Conservation (phyloP, 2,329 filamentous ascomycete species). For the Cadophora gregata region DNA sequence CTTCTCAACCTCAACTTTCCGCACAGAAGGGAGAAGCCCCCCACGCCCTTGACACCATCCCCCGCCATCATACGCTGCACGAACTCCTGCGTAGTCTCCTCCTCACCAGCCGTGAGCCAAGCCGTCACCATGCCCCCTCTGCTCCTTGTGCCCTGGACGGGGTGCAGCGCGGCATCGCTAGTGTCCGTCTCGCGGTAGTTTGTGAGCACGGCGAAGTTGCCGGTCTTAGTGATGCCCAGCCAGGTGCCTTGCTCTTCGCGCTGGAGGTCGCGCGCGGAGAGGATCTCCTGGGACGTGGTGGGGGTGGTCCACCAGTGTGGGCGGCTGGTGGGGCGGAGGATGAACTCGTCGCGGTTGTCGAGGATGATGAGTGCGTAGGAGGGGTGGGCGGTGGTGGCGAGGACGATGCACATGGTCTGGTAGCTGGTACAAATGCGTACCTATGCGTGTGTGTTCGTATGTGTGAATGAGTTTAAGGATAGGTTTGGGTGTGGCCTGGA, state of each 20-base stretch:
- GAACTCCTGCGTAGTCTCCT: constrained; percentile 56
- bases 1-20: constrained; percentile 61
- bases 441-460: constrained; percentile 3
- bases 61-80: constrained; percentile 59
- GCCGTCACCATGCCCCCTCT: constrained; percentile 69
- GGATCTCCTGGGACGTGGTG: constrained; percentile 48
- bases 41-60: constrained; percentile 62
- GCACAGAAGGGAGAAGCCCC: constrained; percentile 71
- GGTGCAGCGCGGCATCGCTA: constrained; percentile 56
- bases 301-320: constrained; percentile 66
- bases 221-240: constrained; percentile 66
- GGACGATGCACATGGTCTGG: constrained; percentile 81
- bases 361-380: constrained; percentile 76
- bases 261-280: constrained; percentile 67
- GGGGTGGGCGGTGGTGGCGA: constrained; percentile 78
- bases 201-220: constrained; percentile 67
- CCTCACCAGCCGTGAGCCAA: constrained; percentile 59
- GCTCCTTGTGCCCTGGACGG: constrained; percentile 60
- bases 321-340: constrained; percentile 66
- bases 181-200: constrained; percentile 66
- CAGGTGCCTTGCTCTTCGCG: constrained; percentile 68
- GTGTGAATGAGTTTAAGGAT: not conserved
- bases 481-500: not conserved
- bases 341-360: constrained; percentile 80
- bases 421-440: too few relatives aligned